Evolutionary conservation across 2,329 filamentous ascomycete species (phyloP), one percentile per base, ranked within the genome.

Genomic region (Monilinia polystroma): DNA sequence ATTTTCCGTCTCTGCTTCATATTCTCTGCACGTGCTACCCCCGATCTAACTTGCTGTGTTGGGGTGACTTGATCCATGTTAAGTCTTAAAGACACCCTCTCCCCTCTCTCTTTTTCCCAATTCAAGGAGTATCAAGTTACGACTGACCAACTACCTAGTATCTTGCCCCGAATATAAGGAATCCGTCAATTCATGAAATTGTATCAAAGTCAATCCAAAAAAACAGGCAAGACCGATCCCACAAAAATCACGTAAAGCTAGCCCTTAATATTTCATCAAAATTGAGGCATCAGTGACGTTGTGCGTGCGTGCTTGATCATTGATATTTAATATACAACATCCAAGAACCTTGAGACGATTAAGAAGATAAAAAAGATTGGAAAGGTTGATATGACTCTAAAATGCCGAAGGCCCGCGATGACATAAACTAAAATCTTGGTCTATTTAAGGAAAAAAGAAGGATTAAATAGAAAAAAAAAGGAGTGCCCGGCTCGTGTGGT

Each of bases 1-100:
- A 55, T 63, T 51, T 68, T 70, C 52, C 69, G 29, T 49, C 47
- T 51, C 29, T 38, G 38, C 43, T 35, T 51, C 29, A 29, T 29
- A 11, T 12, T 20, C 29, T 29, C 45, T 38, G n/a, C 57, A 38
- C 45, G 29, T 38, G 29, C 16, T 60, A 26, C 56, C 18, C 43
- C 26, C 26, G 38, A 32, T 14, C 7, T 38, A 14, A 7, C 32
- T 38, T 38, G 45, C 23, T 16, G 41, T 43, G 41, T 43, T 43
- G 41, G 14, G 41, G 41, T 43, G 41, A 43, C 41, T 43, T 18
- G 45, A 60, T 60, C 57, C 57, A 60, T 60, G 29, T 49, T 35
- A 35, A 16, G 14, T 4, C 11, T n/a, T n/a, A 41, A 23, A 60
- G 20, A 60, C 2, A 38, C 57, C 41, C 38, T 41, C 4, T 14